A percentile compares a stretch with the other conserved stretches of the same genome.
Conservation (phyloP, 2,329 filamentous ascomycete genomes). For the Rugonectria rugulosa region DNA sequence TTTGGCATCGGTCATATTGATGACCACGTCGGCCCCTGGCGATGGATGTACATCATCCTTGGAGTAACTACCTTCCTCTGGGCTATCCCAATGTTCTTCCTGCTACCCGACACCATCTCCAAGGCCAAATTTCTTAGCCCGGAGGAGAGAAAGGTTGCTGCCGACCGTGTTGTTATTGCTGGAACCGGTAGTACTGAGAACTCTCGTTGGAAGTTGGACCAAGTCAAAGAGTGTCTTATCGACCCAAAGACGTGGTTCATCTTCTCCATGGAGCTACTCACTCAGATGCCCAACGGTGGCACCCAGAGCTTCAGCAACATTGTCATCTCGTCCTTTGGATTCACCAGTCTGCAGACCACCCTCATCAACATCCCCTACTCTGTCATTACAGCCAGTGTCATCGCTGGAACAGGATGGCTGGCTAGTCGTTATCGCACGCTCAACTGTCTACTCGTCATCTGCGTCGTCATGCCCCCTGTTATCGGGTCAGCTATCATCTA, state of each 20-base stretch:
- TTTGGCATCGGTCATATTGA: conserved; percentile 3
- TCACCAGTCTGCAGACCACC: conserved; percentile 60
- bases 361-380: conserved; percentile 68
- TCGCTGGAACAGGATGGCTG: conserved; percentile 58
- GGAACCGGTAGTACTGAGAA: conserved; percentile 1
- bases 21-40: not conserved
- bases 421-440: conserved; percentile 59
- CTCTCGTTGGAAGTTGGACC: not conserved
- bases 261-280: not conserved
- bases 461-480: conserved; percentile 59
- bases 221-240: not conserved
- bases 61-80: not conserved
- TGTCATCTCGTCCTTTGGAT: not conserved
- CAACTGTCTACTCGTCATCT: conserved; percentile 60
- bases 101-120: not conserved
- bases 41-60: not conserved
- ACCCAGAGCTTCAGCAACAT: not conserved
- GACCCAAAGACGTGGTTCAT: not conserved
- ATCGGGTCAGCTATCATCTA: conserved; percentile 62
- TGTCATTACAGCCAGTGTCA: conserved; percentile 56
- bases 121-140: not conserved
- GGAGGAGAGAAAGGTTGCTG: not conserved
- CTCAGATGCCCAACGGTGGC: not conserved
- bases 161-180: not conserved
- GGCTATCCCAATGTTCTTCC: not conserved